phyloP scores from a whole-genome alignment of 2,329 filamentous ascomycete species.

The Talaromyces albobiverticillius region DNA sequence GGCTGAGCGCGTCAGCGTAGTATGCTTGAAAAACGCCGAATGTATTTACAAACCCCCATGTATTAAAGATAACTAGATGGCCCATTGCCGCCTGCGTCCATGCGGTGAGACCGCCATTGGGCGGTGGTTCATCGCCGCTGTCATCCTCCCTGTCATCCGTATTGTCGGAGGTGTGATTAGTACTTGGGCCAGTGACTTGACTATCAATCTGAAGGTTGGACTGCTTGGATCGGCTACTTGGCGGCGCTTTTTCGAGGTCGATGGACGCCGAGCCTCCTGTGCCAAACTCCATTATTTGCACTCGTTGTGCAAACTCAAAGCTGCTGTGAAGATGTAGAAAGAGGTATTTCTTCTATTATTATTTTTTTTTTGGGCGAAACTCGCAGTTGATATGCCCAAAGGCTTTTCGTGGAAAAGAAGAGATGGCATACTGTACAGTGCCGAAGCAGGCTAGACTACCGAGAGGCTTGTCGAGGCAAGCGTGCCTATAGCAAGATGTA shows the following conservation, averaged over 20 bases:
- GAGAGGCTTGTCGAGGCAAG: too few species aligned
- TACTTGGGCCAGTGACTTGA: background rate
- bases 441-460: too few species aligned
- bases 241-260: background rate
- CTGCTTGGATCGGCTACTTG: background rate
- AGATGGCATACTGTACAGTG: too few species aligned
- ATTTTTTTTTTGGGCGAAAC: too few species aligned
- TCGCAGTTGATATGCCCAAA: too few species aligned
- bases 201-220: background rate
- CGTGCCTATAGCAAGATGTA: too few species aligned
- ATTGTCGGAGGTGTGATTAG: background rate
- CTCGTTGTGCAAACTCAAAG: too few species aligned
- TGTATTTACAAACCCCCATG: constrained; percentile 44
- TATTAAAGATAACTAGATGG: constrained; percentile 27
- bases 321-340: too few species aligned
- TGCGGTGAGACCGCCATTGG: background rate
- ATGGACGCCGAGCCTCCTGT: background rate
- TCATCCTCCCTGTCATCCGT: too few species aligned
- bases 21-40: constrained; percentile 49
- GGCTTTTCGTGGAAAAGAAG: too few species aligned
- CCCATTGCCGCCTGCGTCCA: background rate
- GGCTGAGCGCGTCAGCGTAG: constrained; percentile 34
- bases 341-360: too few species aligned
- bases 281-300: background rate
- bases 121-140: background rate